phyloP scores from a whole-genome alignment of 805 yeast species.

The Maudiozyma saulgeensis region DNA sequence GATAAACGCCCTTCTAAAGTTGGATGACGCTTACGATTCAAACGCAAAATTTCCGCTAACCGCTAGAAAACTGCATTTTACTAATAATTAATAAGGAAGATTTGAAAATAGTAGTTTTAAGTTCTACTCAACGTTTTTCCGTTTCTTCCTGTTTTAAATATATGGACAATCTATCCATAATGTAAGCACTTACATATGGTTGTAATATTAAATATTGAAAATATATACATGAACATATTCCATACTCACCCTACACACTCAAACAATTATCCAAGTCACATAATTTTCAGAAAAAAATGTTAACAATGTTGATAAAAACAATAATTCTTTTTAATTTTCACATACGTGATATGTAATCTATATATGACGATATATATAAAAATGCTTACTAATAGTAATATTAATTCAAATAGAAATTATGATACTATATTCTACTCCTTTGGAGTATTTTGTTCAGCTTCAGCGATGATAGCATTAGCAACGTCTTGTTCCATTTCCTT shows the following conservation, averaged over 20 bases:
- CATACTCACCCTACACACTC: neutral
- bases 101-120: too few relatives aligned
- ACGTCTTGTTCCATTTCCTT: conserved; percentile 2
- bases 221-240: neutral
- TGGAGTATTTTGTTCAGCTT: neutral
- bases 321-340: too few relatives aligned
- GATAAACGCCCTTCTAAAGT: neutral
- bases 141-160: neutral
- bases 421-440: neutral
- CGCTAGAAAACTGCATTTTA: neutral
- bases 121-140: too few relatives aligned
- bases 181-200: neutral
- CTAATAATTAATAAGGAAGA: too few relatives aligned
- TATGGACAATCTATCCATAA: neutral
- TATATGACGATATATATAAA: too few relatives aligned
- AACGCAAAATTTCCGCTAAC: neutral
- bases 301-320: too few relatives aligned
- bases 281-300: too few relatives aligned
- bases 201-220: neutral
- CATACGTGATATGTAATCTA: too few relatives aligned
- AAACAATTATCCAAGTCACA: too few relatives aligned
- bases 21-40: neutral
- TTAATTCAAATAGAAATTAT: too few relatives aligned
- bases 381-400: too few relatives aligned
- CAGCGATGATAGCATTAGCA: neutral